These are phyloP conservation scores for Clitopilus hobsonii DNA, from an alignment of 768 basidiomycete species.

Conservation along the genomic window DNA sequence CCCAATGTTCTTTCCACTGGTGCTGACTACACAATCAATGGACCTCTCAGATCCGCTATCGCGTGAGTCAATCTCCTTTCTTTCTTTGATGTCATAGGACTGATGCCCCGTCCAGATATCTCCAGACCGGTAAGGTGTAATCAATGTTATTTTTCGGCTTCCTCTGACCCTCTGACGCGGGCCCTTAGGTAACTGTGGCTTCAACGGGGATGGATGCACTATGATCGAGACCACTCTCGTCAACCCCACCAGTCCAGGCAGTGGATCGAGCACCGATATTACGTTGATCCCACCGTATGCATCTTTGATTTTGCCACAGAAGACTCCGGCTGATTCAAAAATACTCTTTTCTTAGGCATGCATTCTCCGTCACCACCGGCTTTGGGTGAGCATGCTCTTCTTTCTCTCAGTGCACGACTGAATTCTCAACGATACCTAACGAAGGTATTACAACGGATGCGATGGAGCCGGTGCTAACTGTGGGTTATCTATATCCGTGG, in stretches of 20 bases:
- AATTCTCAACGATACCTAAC: background rate
- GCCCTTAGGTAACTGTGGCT: slow-evolving; percentile 22
- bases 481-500: slow-evolving; percentile 6
- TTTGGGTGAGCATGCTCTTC: slow-evolving; percentile 27
- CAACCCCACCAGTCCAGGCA: slow-evolving; percentile 25
- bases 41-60: slow-evolving; percentile 23
- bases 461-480: slow-evolving; percentile 21
- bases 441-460: slow-evolving; percentile 25
- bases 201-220: slow-evolving; percentile 31
- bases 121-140: slow-evolving; percentile 2
- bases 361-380: slow-evolving; percentile 29
- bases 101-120: background rate
- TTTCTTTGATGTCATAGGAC: background rate
- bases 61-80: slow-evolving; percentile 17
- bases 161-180: background rate
- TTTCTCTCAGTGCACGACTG: too few relatives aligned
- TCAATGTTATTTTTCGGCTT: background rate
- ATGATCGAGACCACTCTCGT: slow-evolving; percentile 26
- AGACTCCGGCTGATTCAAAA: background rate
- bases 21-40: slow-evolving; percentile 18
- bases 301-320: background rate
- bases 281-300: slow-evolving; percentile 28
- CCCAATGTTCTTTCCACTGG: slow-evolving; percentile 23
- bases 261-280: slow-evolving; percentile 30
- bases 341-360: slow-evolving; percentile 13